These are phyloP conservation scores for Selenicereus undatus DNA, from an alignment of 148 eudicot species.

Conservation along the genomic window DNA sequence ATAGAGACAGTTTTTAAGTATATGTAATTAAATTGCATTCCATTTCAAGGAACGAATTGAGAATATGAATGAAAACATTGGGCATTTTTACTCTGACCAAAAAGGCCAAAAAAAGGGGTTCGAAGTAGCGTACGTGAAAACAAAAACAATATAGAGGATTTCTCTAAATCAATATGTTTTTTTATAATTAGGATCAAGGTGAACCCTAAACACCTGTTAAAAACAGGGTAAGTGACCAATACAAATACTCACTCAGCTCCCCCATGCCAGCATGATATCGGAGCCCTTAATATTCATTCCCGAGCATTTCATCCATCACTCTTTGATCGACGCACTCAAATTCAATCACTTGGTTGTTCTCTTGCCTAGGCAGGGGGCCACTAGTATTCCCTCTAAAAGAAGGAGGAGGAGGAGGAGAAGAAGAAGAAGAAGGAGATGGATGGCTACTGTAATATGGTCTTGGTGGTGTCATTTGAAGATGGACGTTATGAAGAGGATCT, in stretches of 20 bases:
- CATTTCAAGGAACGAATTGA: too few species aligned
- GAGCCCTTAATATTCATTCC: conserved; percentile 12
- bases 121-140: background rate
- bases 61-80: too few species aligned
- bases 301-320: conserved; percentile 66
- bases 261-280: too few species aligned
- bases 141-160: background rate
- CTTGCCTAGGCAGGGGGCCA: conserved; percentile 13
- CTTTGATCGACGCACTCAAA: conserved; percentile 52
- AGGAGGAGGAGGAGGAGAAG: background rate
- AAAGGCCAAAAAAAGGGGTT: background rate
- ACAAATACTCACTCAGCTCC: too few species aligned
- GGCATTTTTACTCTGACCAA: background rate
- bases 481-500: conserved; percentile 29
- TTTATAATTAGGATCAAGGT: too few species aligned
- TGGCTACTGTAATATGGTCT: conserved; percentile 5
- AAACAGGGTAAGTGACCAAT: too few species aligned
- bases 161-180: too few species aligned
- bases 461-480: conserved; percentile 18
- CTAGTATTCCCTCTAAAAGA: background rate
- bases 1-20: too few species aligned
- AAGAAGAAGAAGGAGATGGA: background rate
- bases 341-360: conserved; percentile 42
- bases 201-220: too few species aligned
- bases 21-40: too few species aligned